Evolutionary conservation across 371 early-diverging fungal genomes (phyloP).

Genomic region (Thermomucor indicae-seudaticae): DNA sequence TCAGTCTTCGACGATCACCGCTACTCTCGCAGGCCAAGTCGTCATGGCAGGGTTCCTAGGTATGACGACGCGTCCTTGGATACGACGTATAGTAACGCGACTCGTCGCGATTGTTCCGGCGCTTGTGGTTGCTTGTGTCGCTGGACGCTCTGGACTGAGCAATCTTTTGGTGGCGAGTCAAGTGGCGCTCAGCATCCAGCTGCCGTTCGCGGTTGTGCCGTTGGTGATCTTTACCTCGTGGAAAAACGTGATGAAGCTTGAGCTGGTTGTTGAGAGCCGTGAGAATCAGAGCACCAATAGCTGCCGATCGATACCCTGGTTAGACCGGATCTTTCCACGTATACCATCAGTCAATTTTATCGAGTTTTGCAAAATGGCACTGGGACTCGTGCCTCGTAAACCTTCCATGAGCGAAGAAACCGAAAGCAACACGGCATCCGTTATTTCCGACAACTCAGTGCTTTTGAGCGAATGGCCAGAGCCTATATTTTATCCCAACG

Average conservation of each 20-base stretch:
- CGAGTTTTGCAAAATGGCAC: background rate
- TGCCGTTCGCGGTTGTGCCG: slow-evolving; percentile 81
- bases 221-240: slow-evolving; percentile 66
- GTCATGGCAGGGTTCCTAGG: slow-evolving; percentile 83
- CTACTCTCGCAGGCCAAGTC: slow-evolving; percentile 85
- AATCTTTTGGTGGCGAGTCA: slow-evolving; percentile 70
- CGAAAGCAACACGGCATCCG: slow-evolving; percentile 1
- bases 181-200: slow-evolving; percentile 72
- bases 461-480: slow-evolving; percentile 13
- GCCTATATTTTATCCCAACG: slow-evolving; percentile 30
- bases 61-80: slow-evolving; percentile 63
- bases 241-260: slow-evolving; percentile 47
- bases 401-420: background rate
- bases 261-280: slow-evolving; percentile 19
- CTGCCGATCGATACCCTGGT: slow-evolving; percentile 10
- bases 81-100: slow-evolving; percentile 69
- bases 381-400: background rate
- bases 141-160: slow-evolving; percentile 63
- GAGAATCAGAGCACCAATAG: background rate
- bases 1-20: slow-evolving; percentile 78
- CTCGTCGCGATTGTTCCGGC: slow-evolving; percentile 74
- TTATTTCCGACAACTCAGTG: background rate
- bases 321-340: background rate
- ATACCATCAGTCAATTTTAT: background rate
- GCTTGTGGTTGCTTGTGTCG: slow-evolving; percentile 61